Evolutionary conservation across 441 rosid genomes (phyloP).

Genomic region (Syzygium malaccense): DNA sequence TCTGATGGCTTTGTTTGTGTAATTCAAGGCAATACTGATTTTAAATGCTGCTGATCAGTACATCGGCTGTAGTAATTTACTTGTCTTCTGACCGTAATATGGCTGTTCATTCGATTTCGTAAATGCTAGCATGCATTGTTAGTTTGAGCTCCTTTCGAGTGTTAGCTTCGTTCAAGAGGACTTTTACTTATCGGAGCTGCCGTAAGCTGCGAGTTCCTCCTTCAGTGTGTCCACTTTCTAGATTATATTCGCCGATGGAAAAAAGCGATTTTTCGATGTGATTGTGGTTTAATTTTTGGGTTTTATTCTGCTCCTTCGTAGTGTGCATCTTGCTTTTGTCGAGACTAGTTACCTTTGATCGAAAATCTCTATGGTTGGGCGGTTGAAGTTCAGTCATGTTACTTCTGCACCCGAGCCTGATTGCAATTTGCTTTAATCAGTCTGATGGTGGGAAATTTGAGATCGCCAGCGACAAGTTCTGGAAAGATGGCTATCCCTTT

Average conservation of each 20-base stretch:
- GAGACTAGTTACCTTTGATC: background rate
- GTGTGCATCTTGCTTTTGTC: background rate
- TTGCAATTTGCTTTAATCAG: constrained; percentile 9
- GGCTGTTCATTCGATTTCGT: background rate
- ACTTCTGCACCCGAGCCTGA: background rate
- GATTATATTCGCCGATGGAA: background rate
- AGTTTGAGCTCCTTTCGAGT: background rate
- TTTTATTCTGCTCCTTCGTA: background rate
- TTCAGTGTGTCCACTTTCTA: background rate
- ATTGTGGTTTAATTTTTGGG: background rate
- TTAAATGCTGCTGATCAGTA: background rate
- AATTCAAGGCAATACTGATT: background rate
- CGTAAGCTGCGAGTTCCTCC: background rate
- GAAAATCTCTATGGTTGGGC: background rate
- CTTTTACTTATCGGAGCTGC: background rate
- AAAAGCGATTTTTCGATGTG: background rate
- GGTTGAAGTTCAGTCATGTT: background rate
- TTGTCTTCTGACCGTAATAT: background rate
- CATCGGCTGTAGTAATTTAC: background rate
- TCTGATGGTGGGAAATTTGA: constrained; percentile 30
- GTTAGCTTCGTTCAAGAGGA: background rate
- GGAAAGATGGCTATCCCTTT: constrained; percentile 71
- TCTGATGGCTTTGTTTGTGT: background rate
- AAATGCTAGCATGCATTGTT: background rate
- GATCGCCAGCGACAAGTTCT: constrained; percentile 66